Conservation (phyloP, 257 asterid genomes). For the Handroanthus guayacan region DNA sequence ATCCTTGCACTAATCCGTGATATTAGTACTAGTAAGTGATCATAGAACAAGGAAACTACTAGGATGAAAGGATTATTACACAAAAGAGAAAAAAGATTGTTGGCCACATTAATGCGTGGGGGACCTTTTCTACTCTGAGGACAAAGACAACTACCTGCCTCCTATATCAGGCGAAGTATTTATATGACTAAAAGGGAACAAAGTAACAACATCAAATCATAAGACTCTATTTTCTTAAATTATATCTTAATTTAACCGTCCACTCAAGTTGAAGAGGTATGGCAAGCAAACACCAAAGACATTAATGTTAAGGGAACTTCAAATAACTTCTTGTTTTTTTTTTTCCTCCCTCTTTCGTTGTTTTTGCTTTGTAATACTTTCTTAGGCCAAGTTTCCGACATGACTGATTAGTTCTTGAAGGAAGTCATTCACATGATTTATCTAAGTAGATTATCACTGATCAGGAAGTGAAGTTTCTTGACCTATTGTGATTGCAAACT, state of each 20-base stretch:
- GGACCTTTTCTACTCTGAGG: not conserved
- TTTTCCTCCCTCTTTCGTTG: no score
- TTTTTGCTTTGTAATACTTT: not conserved
- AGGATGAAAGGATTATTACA: not conserved
- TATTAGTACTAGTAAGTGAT: not conserved
- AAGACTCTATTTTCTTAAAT: not conserved
- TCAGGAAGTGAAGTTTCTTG: not conserved
- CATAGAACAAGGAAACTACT: not conserved
- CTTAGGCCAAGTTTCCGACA: not conserved
- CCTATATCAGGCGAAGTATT: slow-evolving; percentile 1
- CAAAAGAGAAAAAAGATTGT: no score
- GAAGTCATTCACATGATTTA: not conserved
- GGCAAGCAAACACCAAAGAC: no score
- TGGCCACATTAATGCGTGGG: no score
- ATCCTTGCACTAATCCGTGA: not conserved
- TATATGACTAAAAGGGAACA: not conserved
- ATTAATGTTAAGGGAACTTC: no score
- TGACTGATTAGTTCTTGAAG: not conserved
- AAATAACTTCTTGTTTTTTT: not conserved
- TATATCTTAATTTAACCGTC: not conserved
- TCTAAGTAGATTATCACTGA: not conserved
- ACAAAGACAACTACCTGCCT: not conserved
- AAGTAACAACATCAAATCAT: not conserved
- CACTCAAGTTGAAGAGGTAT: not conserved
- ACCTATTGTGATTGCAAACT: not conserved